phyloP scores from a whole-genome alignment of 345 rosid genomes.

The Ceriops tagal region DNA sequence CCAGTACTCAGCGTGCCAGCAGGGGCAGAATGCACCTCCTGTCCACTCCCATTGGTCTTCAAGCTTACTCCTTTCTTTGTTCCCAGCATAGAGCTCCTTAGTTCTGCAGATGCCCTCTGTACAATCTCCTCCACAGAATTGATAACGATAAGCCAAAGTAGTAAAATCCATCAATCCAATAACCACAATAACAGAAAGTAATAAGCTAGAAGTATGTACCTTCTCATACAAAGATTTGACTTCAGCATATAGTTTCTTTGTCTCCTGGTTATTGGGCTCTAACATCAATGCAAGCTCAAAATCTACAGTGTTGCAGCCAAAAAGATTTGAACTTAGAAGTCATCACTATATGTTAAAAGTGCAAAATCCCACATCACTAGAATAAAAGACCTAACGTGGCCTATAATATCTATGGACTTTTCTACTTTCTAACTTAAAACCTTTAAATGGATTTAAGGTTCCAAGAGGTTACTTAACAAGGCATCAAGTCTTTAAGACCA shows the following conservation, averaged over 20 bases:
- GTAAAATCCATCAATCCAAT: neutral
- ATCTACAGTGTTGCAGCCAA: conserved; percentile 44
- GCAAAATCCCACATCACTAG: neutral
- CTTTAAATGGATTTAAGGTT: too few relatives aligned
- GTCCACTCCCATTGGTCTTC: conserved; percentile 36
- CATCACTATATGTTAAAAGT: conserved; percentile 18
- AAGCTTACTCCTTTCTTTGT: conserved; percentile 37
- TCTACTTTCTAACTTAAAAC: too few relatives aligned
- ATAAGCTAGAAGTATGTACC: conserved; percentile 31
- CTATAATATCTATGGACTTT: too few relatives aligned
- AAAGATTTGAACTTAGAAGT: neutral
- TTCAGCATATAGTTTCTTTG: conserved; percentile 73
- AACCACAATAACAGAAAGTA: neutral
- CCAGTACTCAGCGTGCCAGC: conserved; percentile 25
- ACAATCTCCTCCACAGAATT: conserved; percentile 48
- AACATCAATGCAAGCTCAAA: conserved; percentile 76
- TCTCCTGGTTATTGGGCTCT: conserved; percentile 83
- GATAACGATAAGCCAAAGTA: conserved; percentile 5
- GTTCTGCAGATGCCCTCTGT: conserved; percentile 53
- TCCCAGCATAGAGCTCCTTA: conserved; percentile 47
- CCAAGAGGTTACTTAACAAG: too few relatives aligned
- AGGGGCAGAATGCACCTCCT: conserved; percentile 33
- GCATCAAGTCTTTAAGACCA: too few relatives aligned
- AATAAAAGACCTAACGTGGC: neutral
- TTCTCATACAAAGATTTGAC: conserved; percentile 67